Evolutionary conservation across 345 rosid species (phyloP).

Genomic region (Clarkia xantiana): DNA sequence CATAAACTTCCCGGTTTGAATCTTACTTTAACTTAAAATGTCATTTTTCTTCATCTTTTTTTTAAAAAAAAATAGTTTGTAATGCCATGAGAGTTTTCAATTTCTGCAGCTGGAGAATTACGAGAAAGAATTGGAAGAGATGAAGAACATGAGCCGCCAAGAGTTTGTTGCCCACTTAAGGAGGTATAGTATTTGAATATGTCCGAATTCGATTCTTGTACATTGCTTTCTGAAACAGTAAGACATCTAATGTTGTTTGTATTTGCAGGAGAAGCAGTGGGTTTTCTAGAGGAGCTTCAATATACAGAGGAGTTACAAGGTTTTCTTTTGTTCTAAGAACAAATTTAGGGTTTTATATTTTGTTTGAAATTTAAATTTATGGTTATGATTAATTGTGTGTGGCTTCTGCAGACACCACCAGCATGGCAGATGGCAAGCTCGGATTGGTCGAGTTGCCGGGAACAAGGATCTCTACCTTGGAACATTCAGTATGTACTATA

Average conservation of each 20-base stretch:
- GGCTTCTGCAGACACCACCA: conserved; percentile 46
- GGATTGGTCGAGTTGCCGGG: conserved; percentile 80
- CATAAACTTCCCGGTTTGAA: conserved; percentile 48
- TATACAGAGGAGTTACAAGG: conserved; percentile 87
- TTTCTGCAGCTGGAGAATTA: conserved; percentile 62
- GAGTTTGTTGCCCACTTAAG: conserved; percentile 70
- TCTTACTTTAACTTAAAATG: not conserved
- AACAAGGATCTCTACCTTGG: conserved; percentile 87
- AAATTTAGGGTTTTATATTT: too few species aligned
- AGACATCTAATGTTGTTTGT: not conserved
- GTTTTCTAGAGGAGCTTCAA: conserved; percentile 76
- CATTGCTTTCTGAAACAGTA: not conserved
- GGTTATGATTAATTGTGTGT: not conserved
- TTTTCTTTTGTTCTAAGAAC: too few species aligned
- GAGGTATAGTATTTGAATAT: conserved; percentile 32
- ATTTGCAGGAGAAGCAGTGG: conserved; percentile 68
- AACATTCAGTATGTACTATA: conserved; percentile 47
- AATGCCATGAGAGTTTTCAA: not conserved
- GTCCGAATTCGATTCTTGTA: too few species aligned
- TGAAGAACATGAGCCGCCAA: conserved; percentile 76
- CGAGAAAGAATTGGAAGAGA: conserved; percentile 40
- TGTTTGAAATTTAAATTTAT: not conserved
- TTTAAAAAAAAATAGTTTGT: not conserved
- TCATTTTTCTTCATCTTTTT: not conserved
- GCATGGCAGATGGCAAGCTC: conserved; percentile 86